Base-by-base conservation (phyloP, 192 early-diverging fungal species). In the Linnemannia schmuckeri region DNA sequence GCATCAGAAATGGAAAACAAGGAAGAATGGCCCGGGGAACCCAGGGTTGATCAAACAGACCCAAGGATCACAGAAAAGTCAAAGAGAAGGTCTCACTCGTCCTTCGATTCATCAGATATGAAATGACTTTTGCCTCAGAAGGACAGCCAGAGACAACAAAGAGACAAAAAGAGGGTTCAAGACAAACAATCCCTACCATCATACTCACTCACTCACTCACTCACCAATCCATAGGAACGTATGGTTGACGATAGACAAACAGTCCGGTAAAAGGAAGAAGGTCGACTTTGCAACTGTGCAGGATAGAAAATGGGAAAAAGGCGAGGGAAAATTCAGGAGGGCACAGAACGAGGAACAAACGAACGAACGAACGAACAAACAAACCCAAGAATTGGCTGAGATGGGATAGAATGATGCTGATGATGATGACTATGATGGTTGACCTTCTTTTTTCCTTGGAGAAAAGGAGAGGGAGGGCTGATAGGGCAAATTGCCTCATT, bases 201-300 rank as follows among this genome's bases (percentile, higher is more conserved):
- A 2, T n/a, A 61, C 24, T 12, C 55, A 61, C n/a, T 61, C n/a
- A 1, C 8, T 66, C 30, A 27, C 6, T 9, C n/a, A 63, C 8
- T 46, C 15, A 13, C 3, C 44, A 46, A 66, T 57, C 27, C 13
- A 24, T 33, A 66, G 61, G 33, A 66, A 66, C 61, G 55, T 27
- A 9, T 22, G 17, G 49, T 18, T 4, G 49, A 52, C 20, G 27
- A 33, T 66, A 66, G 30, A 66, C 61, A 33, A 27, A 9, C 61
- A 66, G 61, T 66, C 61, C 12, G 10, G 13, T 12, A 27, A 33
- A 57, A 54, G 15, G 15, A 22, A 54, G 24, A 20, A 7, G 6
- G n/a, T 66, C 61, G 61, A 66, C 61, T 66, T 66, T 66, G 27
- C 27, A 27, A 63, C 57, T 27, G 57, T 27, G 57, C 61, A 66